Base-by-base conservation (phyloP, 208 protist species). In the Angomonas ambiguus region DNA sequence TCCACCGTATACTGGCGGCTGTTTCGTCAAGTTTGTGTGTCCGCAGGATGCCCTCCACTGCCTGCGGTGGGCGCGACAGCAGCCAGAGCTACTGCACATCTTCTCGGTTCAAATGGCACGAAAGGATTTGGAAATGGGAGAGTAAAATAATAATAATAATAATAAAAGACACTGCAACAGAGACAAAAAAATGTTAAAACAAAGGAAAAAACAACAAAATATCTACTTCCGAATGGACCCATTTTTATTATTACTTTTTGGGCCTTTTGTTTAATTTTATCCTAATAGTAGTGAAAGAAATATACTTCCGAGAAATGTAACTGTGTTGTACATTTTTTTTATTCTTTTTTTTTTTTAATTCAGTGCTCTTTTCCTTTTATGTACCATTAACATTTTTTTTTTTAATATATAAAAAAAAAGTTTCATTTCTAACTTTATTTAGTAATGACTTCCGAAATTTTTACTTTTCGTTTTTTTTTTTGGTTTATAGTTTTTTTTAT, bases 21-120 rank as follows among this genome's bases (percentile, higher is more conserved):
- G 77, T 45, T 87, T 92, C 67, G 74, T 92, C 56, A 61, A 71
- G 6, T 92, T 92, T 62, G 65, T 79, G 33, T 62, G 69, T n/a
- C 31, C 62, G 6, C 57, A 62, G 25, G 70, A 77, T 67, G 80
- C 82, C 55, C 69, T 56, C 22, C 72, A 66, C 48, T 92, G 86
- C 65, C 45, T 86, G 62, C 65, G 71, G 57, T 88, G 78, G 86
- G 65, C 32, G 41, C 27, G 5, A 31, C 27, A 61, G 6, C 20
- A 57, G 13, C 25, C 18, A 20, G 51, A 57, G 10, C 11, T 28
- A 20, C 11, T 34, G 25, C 18, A 63, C 2, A 35, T 64, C 27
- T 69, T 48, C 35, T 49, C 24, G 31, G 31, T 64, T 34, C 48
- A 27, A 18, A 64, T 32, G 22, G 51, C 49, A n/a, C 31, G n/a